A percentile compares a stretch with the other conserved stretches of the same genome.
These are phyloP conservation scores for Blastobotrys mokoenaii DNA, from an alignment of 805 yeast species.

Conservation along the genomic window DNA sequence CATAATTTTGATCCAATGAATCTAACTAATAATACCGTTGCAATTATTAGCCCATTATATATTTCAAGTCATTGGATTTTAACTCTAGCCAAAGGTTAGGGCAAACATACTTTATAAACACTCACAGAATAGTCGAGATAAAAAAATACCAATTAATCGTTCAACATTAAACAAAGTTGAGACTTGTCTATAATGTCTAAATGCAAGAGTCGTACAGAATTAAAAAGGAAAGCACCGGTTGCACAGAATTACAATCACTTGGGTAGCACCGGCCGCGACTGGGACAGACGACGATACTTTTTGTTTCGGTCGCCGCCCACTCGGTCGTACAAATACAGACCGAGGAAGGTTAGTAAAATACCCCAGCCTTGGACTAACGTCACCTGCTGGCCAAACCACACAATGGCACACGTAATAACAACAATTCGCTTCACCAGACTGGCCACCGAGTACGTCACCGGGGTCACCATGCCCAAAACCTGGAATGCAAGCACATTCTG, in stretches of 20 bases:
- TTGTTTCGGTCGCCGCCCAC: conserved; percentile 30
- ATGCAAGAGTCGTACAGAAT: background rate
- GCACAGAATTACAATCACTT: background rate
- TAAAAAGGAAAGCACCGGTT: background rate
- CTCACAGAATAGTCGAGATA: too few relatives aligned
- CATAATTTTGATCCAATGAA: too few relatives aligned
- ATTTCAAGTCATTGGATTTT: too few relatives aligned
- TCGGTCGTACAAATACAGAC: conserved; percentile 34
- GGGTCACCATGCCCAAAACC: conserved; percentile 69
- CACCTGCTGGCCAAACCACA: conserved; percentile 44
- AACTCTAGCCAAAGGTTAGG: too few relatives aligned
- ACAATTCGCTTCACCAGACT: conserved; percentile 84
- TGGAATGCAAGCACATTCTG: conserved; percentile 80
- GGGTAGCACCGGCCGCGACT: background rate
- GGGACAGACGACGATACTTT: conserved; percentile 5
- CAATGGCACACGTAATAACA: conserved; percentile 68
- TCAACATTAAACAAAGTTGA: too few relatives aligned
- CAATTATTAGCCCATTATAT: too few relatives aligned
- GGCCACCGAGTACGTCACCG: conserved; percentile 81
- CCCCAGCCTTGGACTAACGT: conserved; percentile 33
- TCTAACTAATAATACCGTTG: too few relatives aligned
- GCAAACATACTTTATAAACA: too few relatives aligned
- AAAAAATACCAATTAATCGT: too few relatives aligned
- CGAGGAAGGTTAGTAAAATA: conserved; percentile 32
- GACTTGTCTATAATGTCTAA: background rate